phyloP scores from a whole-genome alignment of 352 stramenopile species.

The Pythium chondricola region DNA sequence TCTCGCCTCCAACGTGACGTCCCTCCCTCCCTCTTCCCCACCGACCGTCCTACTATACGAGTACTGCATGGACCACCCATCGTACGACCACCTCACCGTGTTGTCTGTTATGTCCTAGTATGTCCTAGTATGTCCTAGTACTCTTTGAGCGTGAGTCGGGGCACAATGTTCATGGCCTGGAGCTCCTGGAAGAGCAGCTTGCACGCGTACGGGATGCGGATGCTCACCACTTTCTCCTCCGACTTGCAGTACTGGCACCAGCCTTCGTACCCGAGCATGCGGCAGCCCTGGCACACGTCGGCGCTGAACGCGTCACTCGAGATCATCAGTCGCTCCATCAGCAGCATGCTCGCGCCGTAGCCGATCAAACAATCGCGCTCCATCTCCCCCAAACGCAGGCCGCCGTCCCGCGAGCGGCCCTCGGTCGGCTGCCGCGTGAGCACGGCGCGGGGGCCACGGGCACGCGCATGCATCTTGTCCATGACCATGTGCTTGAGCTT shows the following conservation, averaged over 20 bases:
- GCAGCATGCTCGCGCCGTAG: slow-evolving; percentile 98
- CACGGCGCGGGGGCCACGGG: slow-evolving; percentile 91
- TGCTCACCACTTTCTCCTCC: slow-evolving; percentile 96
- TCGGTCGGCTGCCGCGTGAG: slow-evolving; percentile 99
- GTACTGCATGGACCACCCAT: too few species aligned
- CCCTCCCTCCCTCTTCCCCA: too few species aligned
- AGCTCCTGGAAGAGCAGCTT: slow-evolving; percentile 99
- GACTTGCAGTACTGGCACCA: slow-evolving; percentile 99
- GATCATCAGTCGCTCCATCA: slow-evolving; percentile 99
- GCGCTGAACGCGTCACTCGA: slow-evolving; percentile 98
- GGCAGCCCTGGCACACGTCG: slow-evolving; percentile 97
- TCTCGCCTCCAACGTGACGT: too few species aligned
- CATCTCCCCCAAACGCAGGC: slow-evolving; percentile 99
- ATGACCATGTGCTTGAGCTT: slow-evolving; percentile 99
- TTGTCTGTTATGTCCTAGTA: neutral
- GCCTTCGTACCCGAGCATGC: slow-evolving; percentile 95
- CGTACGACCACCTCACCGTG: too few species aligned
- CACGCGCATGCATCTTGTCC: slow-evolving; percentile 99
- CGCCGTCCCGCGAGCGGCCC: slow-evolving; percentile 96
- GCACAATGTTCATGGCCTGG: slow-evolving; percentile 99
- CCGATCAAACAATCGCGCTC: slow-evolving; percentile 99
- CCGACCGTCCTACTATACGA: too few species aligned
- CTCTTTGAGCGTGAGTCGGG: slow-evolving; percentile 95
- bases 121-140: slow-evolving; percentile 55
- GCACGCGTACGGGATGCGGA: slow-evolving; percentile 98